Conservation (phyloP, 2,329 filamentous ascomycete genomes). For the Scedosporium boydii region DNA sequence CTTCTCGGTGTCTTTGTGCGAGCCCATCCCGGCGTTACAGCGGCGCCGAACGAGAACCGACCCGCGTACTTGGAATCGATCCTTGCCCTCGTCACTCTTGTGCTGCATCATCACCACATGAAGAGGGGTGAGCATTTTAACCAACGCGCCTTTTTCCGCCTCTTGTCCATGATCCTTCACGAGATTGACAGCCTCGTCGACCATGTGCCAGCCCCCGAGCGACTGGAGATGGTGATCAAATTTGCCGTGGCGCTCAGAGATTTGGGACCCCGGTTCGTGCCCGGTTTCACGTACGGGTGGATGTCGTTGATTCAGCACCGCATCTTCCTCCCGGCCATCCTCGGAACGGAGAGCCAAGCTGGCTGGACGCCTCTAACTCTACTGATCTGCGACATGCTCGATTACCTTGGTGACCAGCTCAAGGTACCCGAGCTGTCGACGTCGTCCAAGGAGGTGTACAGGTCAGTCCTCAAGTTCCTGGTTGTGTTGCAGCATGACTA, state of each 20-base stretch:
- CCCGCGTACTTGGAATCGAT: constrained; percentile 67
- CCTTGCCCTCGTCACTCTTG: constrained; percentile 65
- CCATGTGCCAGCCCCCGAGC: constrained; percentile 50
- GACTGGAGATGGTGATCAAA: constrained; percentile 59
- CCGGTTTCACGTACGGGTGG: constrained; percentile 82
- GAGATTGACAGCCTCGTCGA: constrained; percentile 55
- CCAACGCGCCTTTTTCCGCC: constrained; percentile 80
- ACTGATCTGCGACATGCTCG: constrained; percentile 62
- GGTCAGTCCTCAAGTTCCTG: constrained; percentile 72
- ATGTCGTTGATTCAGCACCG: constrained; percentile 73
- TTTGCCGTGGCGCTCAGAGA: constrained; percentile 63
- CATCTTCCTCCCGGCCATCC: constrained; percentile 69
- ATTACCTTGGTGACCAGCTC: constrained; percentile 69
- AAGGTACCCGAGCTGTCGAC: constrained; percentile 61
- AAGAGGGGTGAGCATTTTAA: constrained; percentile 75
- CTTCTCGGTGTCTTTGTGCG: constrained; percentile 64
- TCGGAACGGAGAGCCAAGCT: constrained; percentile 46
- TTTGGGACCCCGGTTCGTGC: constrained; percentile 67
- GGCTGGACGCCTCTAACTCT: constrained; percentile 72
- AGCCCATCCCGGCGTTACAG: neutral
- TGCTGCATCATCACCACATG: constrained; percentile 78
- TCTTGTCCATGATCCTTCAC: constrained; percentile 76
- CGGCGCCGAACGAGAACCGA: constrained; percentile 40
- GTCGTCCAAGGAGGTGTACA: constrained; percentile 74
- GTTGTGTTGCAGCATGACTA: constrained; percentile 88